Evolutionary conservation across 2,329 filamentous ascomycete species (phyloP).

Genomic region (Neopestalotiopsis clavispora): DNA sequence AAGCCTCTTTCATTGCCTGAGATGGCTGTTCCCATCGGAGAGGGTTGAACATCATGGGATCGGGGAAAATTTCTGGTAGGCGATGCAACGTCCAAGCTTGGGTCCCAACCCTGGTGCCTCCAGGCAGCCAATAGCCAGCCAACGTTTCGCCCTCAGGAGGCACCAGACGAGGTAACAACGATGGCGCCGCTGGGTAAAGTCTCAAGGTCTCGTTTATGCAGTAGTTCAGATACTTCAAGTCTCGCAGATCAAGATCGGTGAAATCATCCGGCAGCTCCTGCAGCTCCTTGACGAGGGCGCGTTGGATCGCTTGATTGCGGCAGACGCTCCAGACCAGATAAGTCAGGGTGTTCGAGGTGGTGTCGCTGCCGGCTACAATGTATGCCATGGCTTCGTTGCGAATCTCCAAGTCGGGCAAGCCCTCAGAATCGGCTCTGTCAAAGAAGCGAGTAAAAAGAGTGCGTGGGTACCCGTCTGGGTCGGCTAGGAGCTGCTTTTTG

Average conservation of each 20-base stretch:
- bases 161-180: conserved; percentile 43
- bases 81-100: conserved; percentile 54
- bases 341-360: conserved; percentile 54
- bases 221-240: conserved; percentile 44
- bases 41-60: conserved; percentile 33
- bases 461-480: conserved; percentile 23
- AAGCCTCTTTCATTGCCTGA: conserved; percentile 50
- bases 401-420: conserved; percentile 37
- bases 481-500: conserved; percentile 25
- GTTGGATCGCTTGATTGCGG: conserved; percentile 33
- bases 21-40: conserved; percentile 26
- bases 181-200: conserved; percentile 45
- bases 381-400: conserved; percentile 40
- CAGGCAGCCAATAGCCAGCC: conserved; percentile 43
- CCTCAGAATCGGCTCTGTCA: conserved; percentile 34
- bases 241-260: conserved; percentile 37
- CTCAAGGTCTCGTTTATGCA: conserved; percentile 52
- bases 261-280: conserved; percentile 36
- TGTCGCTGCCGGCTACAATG: conserved; percentile 54
- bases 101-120: conserved; percentile 43
- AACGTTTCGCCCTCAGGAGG: conserved; percentile 44
- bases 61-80: conserved; percentile 42
- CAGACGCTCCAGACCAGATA: conserved; percentile 50
- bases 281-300: conserved; percentile 40
- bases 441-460: conserved; percentile 44